Evolutionary conservation across 2,329 filamentous ascomycete species (phyloP).

Genomic region (Coniochaeta sp.): DNA sequence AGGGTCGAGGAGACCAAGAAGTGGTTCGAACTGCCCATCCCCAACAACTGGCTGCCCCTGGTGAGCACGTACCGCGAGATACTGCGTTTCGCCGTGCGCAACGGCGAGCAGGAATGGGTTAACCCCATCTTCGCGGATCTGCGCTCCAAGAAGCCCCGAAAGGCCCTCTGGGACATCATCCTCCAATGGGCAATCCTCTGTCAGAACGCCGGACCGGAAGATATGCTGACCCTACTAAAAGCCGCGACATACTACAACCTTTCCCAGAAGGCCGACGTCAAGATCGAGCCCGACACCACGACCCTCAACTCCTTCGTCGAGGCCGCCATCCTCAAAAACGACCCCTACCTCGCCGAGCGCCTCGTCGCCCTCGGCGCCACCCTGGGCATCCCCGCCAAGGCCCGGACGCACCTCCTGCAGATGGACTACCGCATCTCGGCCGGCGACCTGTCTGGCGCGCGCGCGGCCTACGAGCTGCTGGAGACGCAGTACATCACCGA

Average conservation of each 20-base stretch:
- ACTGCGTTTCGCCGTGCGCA: constrained; percentile 55
- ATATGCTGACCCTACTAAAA: constrained; percentile 66
- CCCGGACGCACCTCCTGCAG: constrained; percentile 64
- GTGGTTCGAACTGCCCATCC: constrained; percentile 57
- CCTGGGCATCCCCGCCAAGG: constrained; percentile 59
- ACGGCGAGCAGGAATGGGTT: constrained; percentile 55
- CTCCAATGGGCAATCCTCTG: constrained; percentile 70
- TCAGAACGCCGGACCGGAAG: constrained; percentile 61
- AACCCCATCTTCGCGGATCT: constrained; percentile 49
- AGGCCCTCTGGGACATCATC: constrained; percentile 62
- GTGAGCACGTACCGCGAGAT: constrained; percentile 43
- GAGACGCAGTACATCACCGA: constrained; percentile 40
- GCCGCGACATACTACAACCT: constrained; percentile 50
- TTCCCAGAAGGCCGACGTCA: constrained; percentile 24
- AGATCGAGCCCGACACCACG: constrained; percentile 51
- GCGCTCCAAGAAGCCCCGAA: constrained; percentile 37
- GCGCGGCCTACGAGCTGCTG: constrained; percentile 57
- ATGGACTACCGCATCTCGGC: constrained; percentile 70
- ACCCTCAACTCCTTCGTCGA: constrained; percentile 74
- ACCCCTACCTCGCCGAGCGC: constrained; percentile 66
- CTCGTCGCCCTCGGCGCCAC: constrained; percentile 62
- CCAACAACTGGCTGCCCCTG: constrained; percentile 30
- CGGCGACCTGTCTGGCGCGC: constrained; percentile 64
- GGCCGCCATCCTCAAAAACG: constrained; percentile 61
- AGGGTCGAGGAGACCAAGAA: constrained; percentile 54